A percentile compares a stretch with the other conserved stretches of the same genome.
These are phyloP conservation scores for Xylaria sp. DNA, from an alignment of 2,329 filamentous ascomycete species.

Conservation along the genomic window DNA sequence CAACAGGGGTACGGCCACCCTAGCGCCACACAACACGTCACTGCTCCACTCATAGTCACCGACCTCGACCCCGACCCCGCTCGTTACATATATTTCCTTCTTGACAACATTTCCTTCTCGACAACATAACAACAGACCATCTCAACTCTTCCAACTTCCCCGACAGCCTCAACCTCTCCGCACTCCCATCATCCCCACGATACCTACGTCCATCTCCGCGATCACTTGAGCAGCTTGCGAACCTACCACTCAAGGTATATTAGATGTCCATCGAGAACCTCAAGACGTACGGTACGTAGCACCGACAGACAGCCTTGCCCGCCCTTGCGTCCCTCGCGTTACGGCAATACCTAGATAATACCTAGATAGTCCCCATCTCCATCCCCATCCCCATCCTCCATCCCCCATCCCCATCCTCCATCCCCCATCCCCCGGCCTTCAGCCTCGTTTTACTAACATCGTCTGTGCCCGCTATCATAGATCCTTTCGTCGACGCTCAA, in stretches of 20 bases:
- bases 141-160: no score
- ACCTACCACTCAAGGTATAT: background rate
- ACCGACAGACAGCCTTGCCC: no score
- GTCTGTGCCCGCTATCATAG: slow-evolving; percentile 51
- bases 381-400: background rate
- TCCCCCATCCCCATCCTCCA: background rate
- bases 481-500: slow-evolving; percentile 92
- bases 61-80: no score
- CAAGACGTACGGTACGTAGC: slow-evolving; percentile 88
- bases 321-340: no score
- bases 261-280: slow-evolving; percentile 95
- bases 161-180: background rate
- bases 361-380: background rate
- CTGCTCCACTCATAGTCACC: no score
- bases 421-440: background rate
- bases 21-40: no score
- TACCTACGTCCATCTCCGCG: no score
- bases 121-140: no score
- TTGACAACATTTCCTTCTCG: no score
- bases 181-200: background rate
- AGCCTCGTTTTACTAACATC: background rate
- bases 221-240: background rate
- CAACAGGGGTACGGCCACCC: no score
- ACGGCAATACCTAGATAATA: no score
- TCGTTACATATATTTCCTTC: no score